A percentile compares a stretch with the other conserved stretches of the same genome.
Evolutionary conservation across 2,329 filamentous ascomycete species (phyloP).

Genomic region (Epichloe scottii): DNA sequence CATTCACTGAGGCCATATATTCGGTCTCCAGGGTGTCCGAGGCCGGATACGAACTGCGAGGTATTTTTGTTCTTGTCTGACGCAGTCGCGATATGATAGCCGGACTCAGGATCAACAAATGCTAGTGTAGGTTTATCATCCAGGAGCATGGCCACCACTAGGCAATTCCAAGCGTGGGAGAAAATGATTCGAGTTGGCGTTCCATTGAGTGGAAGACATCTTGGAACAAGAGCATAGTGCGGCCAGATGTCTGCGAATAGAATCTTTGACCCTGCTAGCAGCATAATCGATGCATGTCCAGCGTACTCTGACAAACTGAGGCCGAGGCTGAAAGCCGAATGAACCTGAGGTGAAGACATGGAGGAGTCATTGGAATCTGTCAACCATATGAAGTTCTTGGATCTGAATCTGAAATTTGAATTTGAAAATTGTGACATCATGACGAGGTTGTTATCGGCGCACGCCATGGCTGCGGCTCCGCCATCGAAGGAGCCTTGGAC

Average conservation of each 20-base stretch:
- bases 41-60: conserved; percentile 37
- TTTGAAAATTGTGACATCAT: conserved; percentile 28
- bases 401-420: conserved; percentile 19
- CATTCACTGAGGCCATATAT: conserved; percentile 53
- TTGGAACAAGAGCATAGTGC: conserved; percentile 33
- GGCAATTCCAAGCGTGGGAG: conserved; percentile 37
- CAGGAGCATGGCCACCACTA: conserved; percentile 38
- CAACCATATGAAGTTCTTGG: conserved; percentile 36
- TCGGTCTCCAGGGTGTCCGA: conserved; percentile 44
- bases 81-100: conserved; percentile 36
- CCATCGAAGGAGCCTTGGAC: conserved; percentile 13
- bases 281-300: conserved; percentile 31
- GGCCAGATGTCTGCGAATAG: conserved; percentile 40
- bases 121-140: conserved; percentile 34
- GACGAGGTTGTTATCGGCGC: conserved; percentile 35
- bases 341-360: conserved; percentile 33
- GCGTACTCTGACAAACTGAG: conserved; percentile 24
- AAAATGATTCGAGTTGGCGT: conserved; percentile 42
- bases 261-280: conserved; percentile 37
- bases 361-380: conserved; percentile 36
- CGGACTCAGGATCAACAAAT: conserved; percentile 45
- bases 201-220: conserved; percentile 33
- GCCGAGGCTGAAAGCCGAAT: conserved; percentile 32
- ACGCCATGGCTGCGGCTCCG: conserved; percentile 26
- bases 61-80: conserved; percentile 27